Base-by-base conservation (phyloP, 2,329 filamentous ascomycete species). In the Nothomitra cinnamomea region DNA sequence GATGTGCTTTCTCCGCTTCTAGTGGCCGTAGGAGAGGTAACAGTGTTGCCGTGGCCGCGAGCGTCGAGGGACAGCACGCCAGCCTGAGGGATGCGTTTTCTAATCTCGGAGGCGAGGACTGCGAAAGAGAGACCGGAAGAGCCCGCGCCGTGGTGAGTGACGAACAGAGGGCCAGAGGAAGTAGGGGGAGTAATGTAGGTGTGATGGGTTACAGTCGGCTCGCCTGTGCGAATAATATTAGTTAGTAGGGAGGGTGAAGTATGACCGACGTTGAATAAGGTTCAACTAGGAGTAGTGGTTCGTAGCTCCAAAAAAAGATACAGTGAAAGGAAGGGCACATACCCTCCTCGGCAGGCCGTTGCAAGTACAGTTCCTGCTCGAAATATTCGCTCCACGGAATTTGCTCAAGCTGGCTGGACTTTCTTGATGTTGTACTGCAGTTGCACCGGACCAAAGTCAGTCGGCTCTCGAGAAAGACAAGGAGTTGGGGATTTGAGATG, bases 41-140 rank as follows among this genome's bases (percentile, higher is more conserved):
- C 70, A 1, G 85, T 86, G 40, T 75, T 80, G 6, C 92, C 92
- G 67, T 98, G 92, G 21, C 85, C 86, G 49, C 92, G 79, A 48
- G 88, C 89, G 65, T 96, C 89, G 10, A 89, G 66, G 2, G 87
- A 87, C 19, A 98, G 74, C 41, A 96, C 77, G 1, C 92, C 94
- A 2, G 89, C 85, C 5, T 79, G 73, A 0, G 92, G 87, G 42
- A 95, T 72, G 5, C 79, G 74, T 64, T 83, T 86, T 53, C 82
- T 78, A 57, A 96, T 80, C 64, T 94, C 85, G 45, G 79, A 75
- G 1, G 83, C 80, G 56, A 94, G 80, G 2, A 87, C 74, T 3
- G 89, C 89, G 68, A 96, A 98, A 1, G 88, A 94, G 55, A 96
- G 77, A 5, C 85, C 94, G 0, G 89, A 95, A 2, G 89, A 94